Percentiles rank a stretch among this genome's conserved stretches.
Conservation (phyloP, 306 rosid genomes). For the Cicer chorassanicum region DNA sequence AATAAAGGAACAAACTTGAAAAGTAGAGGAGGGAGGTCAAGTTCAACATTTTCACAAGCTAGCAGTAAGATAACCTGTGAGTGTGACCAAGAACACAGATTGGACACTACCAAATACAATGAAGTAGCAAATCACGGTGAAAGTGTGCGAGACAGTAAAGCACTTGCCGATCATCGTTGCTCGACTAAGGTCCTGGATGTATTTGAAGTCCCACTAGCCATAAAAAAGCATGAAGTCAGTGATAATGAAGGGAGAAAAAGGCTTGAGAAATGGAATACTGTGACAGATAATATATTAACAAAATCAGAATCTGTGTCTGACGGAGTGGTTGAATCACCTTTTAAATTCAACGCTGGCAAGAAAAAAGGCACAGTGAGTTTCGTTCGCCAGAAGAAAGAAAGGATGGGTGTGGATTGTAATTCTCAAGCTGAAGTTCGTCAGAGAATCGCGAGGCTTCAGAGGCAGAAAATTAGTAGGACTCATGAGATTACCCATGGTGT, state of each 20-base stretch:
- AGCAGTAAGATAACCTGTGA: conserved; percentile 27
- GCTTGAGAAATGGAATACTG: conserved; percentile 42
- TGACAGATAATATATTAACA: conserved; percentile 47
- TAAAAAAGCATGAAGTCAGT: conserved; percentile 41
- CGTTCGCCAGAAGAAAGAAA: conserved; percentile 45
- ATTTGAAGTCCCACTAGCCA: conserved; percentile 64
- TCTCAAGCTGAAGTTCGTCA: conserved; percentile 53
- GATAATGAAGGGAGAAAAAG: conserved; percentile 28
- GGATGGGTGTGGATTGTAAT: conserved; percentile 40
- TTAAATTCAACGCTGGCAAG: conserved; percentile 44
- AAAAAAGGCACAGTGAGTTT: conserved; percentile 45
- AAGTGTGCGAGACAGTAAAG: conserved; percentile 37
- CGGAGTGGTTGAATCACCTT: conserved; percentile 39
- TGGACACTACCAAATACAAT: conserved; percentile 32
- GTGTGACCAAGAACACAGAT: conserved; percentile 37
- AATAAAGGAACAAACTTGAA: conserved; percentile 45
- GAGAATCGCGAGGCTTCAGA: conserved; percentile 65
- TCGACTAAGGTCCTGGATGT: conserved; percentile 64
- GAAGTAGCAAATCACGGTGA: neutral
- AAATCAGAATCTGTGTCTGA: conserved; percentile 49
- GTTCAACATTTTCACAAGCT: conserved; percentile 50
- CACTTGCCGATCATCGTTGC: conserved; percentile 38
- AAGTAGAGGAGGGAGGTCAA: conserved; percentile 38
- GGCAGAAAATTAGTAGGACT: conserved; percentile 43
- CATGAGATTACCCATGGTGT: conserved; percentile 56